These are phyloP conservation scores for Lichtheimia ornata DNA, from an alignment of 371 early-diverging fungal genomes.

Conservation along the genomic window DNA sequence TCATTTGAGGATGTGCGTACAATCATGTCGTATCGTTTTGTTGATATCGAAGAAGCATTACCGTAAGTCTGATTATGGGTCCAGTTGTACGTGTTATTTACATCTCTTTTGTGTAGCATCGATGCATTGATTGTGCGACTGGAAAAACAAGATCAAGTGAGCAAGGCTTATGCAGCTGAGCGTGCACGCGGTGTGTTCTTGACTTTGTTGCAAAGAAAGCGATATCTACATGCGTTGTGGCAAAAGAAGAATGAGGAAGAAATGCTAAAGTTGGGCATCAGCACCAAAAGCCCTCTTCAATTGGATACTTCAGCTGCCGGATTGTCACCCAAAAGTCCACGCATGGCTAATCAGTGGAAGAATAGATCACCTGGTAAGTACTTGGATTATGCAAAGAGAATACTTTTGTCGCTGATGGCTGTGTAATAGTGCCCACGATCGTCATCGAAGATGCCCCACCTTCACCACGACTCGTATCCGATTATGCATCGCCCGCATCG, in stretches of 20 bases:
- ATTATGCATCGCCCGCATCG: slow-evolving; percentile 11
- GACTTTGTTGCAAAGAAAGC: slow-evolving; percentile 37
- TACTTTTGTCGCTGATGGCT: slow-evolving; percentile 1
- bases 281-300: slow-evolving; percentile 11
- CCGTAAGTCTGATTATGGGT: slow-evolving; percentile 34
- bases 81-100: not conserved
- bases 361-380: slow-evolving; percentile 10
- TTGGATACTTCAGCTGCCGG: slow-evolving; percentile 8
- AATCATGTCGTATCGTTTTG: slow-evolving; percentile 54
- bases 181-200: slow-evolving; percentile 49
- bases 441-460: slow-evolving; percentile 32
- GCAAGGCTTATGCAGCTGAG: slow-evolving; percentile 43
- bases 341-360: not conserved
- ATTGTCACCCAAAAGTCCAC: slow-evolving; percentile 5
- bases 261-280: slow-evolving; percentile 31
- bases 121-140: slow-evolving; percentile 43
- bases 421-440: slow-evolving; percentile 32
- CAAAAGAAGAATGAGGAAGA: slow-evolving; percentile 48
- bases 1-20: slow-evolving; percentile 57
- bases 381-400: no score
- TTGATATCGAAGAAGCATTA: slow-evolving; percentile 51
- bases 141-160: slow-evolving; percentile 42
- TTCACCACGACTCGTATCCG: slow-evolving; percentile 12
- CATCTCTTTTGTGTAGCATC: slow-evolving; percentile 18
- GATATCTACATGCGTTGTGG: slow-evolving; percentile 43